Evolutionary conservation across 176 grass and related monocot species (phyloP), one percentile per base, ranked within the genome.

Genomic region (Oryza officinalis): DNA sequence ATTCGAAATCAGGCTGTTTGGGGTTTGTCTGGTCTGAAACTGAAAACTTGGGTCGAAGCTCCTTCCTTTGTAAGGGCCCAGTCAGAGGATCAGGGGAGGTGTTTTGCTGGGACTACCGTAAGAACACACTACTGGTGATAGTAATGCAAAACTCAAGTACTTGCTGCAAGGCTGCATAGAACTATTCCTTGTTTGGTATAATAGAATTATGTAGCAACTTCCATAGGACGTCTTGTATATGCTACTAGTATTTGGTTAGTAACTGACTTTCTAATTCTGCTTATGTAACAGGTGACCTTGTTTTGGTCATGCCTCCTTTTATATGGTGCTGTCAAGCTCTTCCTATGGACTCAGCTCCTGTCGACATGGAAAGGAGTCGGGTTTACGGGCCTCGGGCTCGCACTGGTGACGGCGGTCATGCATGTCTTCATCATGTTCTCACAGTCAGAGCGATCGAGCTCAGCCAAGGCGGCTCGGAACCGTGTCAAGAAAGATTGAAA

Each of bases 341-440:
- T 95, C 66, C 83, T 88, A 61, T 90, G 93, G 87, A 84, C 93
- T 27, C 71, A 86, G 22, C 82, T 95, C 18, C 69, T 95, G 26
- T 90, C 87, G 0, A 92, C 93, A 63, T 92, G 89, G 87, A 92
- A 88, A 80, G 93, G 93, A 69, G 79, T 88, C 1, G 87, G 65
- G 13, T 85, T 95, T 64, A 88, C 85, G 1, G 77, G 80, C 0
- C 41, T 23, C 3, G 93, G 87, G 30, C 67, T 92, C 41, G 68
- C 83, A 13, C 76, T 95, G 23, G 93, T 95, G 5, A 86, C 83
- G 0, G 44, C 82, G 14, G 71, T 91, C 22, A 95, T 95, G 93
- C 93, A 92, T 33, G 54, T 95, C 10, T 92, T 90, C 40, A 86
- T 95, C 64, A 31, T 69, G 76, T 92, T 95, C 80, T 90, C 93